A percentile compares a stretch with the other conserved stretches of the same genome.
Evolutionary conservation across 306 rosid species (phyloP).

Genomic region (Urtica urens): DNA sequence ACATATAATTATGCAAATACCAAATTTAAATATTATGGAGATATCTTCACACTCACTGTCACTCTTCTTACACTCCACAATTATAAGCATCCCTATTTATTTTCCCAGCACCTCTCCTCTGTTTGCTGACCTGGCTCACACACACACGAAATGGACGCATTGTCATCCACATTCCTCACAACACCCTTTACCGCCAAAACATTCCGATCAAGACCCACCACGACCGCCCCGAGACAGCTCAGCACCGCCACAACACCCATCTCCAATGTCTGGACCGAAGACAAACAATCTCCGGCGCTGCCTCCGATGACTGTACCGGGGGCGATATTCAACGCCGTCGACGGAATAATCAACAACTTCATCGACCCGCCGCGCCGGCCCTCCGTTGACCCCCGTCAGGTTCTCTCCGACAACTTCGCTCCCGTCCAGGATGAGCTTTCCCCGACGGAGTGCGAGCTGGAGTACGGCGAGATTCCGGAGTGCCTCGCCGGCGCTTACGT

Average conservation of each 20-base stretch:
- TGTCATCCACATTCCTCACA: slow-evolving; percentile 22
- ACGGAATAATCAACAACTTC: slow-evolving; percentile 61
- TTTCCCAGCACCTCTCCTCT: too few species aligned
- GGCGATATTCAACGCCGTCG: slow-evolving; percentile 42
- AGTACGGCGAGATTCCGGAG: slow-evolving; percentile 42
- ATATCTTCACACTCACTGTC: too few species aligned
- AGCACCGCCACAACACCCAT: slow-evolving; percentile 16
- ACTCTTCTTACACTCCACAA: too few species aligned
- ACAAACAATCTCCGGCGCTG: slow-evolving; percentile 18
- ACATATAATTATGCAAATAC: too few species aligned
- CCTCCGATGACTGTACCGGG: slow-evolving; percentile 12
- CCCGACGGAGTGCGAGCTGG: slow-evolving; percentile 50
- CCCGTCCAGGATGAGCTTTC: slow-evolving; percentile 64
- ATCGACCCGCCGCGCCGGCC: slow-evolving; percentile 66
- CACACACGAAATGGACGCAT: slow-evolving; percentile 24
- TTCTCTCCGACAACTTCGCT: slow-evolving; percentile 54
- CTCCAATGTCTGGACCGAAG: slow-evolving; percentile 23
- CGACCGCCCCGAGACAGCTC: slow-evolving; percentile 18
- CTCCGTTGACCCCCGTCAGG: slow-evolving; percentile 44
- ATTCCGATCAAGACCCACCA: background rate
- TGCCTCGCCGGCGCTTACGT: slow-evolving; percentile 74
- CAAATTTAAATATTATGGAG: too few species aligned
- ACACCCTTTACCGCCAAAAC: slow-evolving; percentile 12
- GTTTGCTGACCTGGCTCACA: too few species aligned
- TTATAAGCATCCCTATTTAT: too few species aligned